Conservation (phyloP, 169 alveolate species). For the Plasmodium cynomolgi region DNA sequence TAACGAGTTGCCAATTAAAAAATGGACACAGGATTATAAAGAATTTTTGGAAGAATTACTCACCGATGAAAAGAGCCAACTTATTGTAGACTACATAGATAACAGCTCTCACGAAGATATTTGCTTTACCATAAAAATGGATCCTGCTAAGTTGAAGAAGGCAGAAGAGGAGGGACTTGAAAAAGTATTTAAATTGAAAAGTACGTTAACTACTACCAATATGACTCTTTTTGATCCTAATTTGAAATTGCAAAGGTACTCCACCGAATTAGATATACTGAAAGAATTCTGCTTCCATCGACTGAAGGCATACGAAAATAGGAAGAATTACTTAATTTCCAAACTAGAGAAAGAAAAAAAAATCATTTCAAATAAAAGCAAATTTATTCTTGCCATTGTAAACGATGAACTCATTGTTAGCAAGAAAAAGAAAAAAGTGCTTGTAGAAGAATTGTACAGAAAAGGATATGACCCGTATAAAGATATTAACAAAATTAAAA, state of each 20-base stretch:
- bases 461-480: constrained; percentile 89
- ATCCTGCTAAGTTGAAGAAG: constrained; percentile 81
- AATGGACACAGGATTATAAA: constrained; percentile 97
- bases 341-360: constrained; percentile 89
- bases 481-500: constrained; percentile 82
- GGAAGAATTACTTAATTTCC: constrained; percentile 89
- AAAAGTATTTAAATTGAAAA: constrained; percentile 93
- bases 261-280: constrained; percentile 92
- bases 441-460: constrained; percentile 86
- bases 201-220: constrained; percentile 91
- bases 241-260: constrained; percentile 92
- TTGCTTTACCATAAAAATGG: constrained; percentile 88
- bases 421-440: constrained; percentile 80
- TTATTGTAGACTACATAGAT: constrained; percentile 87
- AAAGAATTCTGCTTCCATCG: constrained; percentile 94
- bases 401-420: constrained; percentile 89
- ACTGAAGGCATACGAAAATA: constrained; percentile 90
- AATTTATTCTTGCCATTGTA: constrained; percentile 91
- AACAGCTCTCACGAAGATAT: constrained; percentile 90
- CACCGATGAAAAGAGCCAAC: constrained; percentile 76
- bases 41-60: constrained; percentile 91
- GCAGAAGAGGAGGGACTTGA: constrained; percentile 90
- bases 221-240: constrained; percentile 95
- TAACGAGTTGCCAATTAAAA: constrained; percentile 98
- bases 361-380: constrained; percentile 88